These are phyloP conservation scores for Aciculosporium take DNA, from an alignment of 2,329 filamentous ascomycete species.

Conservation along the genomic window DNA sequence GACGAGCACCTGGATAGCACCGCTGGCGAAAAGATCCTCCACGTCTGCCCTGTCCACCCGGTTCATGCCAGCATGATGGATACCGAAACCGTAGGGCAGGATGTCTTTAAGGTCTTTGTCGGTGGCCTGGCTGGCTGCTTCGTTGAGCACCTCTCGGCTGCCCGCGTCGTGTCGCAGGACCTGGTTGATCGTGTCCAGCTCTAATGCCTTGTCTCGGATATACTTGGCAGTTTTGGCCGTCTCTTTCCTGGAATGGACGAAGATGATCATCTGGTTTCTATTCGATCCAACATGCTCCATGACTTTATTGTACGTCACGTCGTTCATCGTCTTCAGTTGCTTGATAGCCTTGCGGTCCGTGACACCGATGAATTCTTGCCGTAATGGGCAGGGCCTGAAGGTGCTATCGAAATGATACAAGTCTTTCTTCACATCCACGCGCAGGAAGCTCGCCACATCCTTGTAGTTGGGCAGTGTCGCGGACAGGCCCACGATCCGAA, in stretches of 20 bases:
- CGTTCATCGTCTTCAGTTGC: slow-evolving; percentile 98
- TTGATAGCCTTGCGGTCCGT: slow-evolving; percentile 98
- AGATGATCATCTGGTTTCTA: slow-evolving; percentile 96
- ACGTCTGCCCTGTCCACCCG: slow-evolving; percentile 89
- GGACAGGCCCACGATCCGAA: slow-evolving; percentile 82
- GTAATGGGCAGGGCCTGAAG: slow-evolving; percentile 82
- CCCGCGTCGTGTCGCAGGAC: slow-evolving; percentile 88
- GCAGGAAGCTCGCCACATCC: slow-evolving; percentile 89
- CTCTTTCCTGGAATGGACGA: slow-evolving; percentile 95
- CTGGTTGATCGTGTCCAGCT: slow-evolving; percentile 91
- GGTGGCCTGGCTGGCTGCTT: slow-evolving; percentile 68
- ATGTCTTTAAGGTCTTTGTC: slow-evolving; percentile 88
- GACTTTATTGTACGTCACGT: slow-evolving; percentile 95
- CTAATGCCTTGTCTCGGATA: slow-evolving; percentile 91
- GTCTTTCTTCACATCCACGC: slow-evolving; percentile 71
- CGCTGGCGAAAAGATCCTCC: slow-evolving; percentile 84
- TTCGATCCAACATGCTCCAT: slow-evolving; percentile 89
- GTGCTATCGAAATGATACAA: slow-evolving; percentile 95
- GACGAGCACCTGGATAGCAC: slow-evolving; percentile 85
- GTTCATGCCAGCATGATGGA: slow-evolving; percentile 96
- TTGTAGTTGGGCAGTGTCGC: slow-evolving; percentile 93
- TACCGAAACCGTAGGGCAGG: slow-evolving; percentile 90
- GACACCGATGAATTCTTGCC: slow-evolving; percentile 93
- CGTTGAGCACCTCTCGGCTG: slow-evolving; percentile 72
- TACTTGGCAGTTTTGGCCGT: slow-evolving; percentile 95